A percentile compares a stretch with the other conserved stretches of the same genome.
Evolutionary conservation across 2,329 filamentous ascomycete species (phyloP).

Genomic region (Xylariaceae sp.): DNA sequence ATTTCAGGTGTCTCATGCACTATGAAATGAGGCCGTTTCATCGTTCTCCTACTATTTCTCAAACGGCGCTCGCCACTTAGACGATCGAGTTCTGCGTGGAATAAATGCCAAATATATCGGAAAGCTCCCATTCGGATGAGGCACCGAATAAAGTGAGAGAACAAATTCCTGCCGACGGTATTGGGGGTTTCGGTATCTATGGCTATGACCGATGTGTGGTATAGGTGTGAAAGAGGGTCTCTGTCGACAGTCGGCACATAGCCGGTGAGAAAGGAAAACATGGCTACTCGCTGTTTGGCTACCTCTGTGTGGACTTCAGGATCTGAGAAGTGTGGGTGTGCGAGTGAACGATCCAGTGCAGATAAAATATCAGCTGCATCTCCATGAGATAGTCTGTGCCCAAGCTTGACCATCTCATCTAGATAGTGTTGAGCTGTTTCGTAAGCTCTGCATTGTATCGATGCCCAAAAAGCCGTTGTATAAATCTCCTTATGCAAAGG

Average conservation of each 20-base stretch:
- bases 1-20: no score
- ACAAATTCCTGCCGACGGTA: no score
- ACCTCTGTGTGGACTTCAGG: neutral
- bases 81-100: neutral
- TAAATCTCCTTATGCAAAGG: constrained; percentile 28
- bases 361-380: constrained; percentile 1
- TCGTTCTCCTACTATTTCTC: no score
- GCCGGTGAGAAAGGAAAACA: constrained; percentile 26
- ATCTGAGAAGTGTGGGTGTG: neutral
- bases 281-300: constrained; percentile 9
- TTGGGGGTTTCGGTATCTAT: no score
- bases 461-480: constrained; percentile 29
- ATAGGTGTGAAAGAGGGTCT: constrained; percentile 10
- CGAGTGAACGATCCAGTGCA: neutral
- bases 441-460: constrained; percentile 19
- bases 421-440: constrained; percentile 17
- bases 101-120: constrained; percentile 28
- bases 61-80: no score
- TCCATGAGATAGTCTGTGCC: neutral
- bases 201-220: neutral
- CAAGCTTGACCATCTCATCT: neutral
- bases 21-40: no score
- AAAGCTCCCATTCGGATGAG: constrained; percentile 28
- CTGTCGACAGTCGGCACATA: constrained; percentile 11
- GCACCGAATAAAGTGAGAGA: constrained; percentile 17